Evolutionary conservation across 106 monocot species (phyloP).

Genomic region (Alisma plantagoaquatica): DNA sequence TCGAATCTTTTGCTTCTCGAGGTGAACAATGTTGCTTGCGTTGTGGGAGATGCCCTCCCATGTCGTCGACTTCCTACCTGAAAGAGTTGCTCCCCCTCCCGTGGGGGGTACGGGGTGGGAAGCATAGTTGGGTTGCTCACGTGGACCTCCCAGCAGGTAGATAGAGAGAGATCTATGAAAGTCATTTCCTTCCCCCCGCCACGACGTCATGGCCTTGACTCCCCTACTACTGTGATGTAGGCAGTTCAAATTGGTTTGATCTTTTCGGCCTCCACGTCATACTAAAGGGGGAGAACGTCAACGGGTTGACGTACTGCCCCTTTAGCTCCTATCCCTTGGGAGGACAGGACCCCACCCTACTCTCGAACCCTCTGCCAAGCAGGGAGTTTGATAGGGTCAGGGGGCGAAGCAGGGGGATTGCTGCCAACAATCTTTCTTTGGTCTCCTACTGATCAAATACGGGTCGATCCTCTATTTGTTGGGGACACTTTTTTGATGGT

Average conservation of each 20-base stretch:
- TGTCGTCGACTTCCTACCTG: background rate
- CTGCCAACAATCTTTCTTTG: background rate
- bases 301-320: no score
- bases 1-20: constrained; percentile 11
- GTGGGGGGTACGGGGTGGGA: no score
- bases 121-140: no score
- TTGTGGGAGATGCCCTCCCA: constrained; percentile 9
- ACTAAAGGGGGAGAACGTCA: no score
- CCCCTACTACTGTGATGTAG: no score
- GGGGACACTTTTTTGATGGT: background rate
- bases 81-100: background rate
- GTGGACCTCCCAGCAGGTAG: no score
- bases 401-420: background rate
- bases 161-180: no score
- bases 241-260: no score
- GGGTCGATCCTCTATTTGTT: background rate
- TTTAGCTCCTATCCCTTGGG: no score
- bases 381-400: background rate
- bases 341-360: background rate
- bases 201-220: no score
- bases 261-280: no score
- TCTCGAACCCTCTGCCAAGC: background rate
- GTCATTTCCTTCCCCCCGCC: no score
- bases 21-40: constrained; percentile 5
- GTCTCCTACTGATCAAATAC: background rate